These are phyloP conservation scores for Cladosporium colombiae DNA, from an alignment of 2,329 filamentous ascomycete species.

Conservation along the genomic window DNA sequence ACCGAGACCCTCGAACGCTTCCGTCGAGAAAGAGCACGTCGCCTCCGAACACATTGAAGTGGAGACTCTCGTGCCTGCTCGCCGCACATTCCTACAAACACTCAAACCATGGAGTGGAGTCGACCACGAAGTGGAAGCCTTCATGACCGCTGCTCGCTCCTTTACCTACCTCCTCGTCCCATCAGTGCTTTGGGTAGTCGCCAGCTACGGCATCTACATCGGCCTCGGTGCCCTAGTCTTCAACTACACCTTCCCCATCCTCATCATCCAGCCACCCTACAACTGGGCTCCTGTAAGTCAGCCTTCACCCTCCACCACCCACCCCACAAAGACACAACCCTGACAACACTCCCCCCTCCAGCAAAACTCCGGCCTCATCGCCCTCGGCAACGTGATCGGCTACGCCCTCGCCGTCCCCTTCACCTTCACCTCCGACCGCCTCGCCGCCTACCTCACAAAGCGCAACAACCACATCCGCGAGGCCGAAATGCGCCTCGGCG, in stretches of 20 bases:
- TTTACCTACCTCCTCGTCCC: constrained; percentile 43
- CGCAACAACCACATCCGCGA: constrained; percentile 34
- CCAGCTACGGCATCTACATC: constrained; percentile 42
- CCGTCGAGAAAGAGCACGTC: constrained; percentile 28
- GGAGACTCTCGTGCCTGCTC: constrained; percentile 29
- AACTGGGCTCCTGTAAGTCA: constrained; percentile 30
- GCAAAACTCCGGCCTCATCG: constrained; percentile 34
- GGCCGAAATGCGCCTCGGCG: constrained; percentile 37
- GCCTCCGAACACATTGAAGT: constrained; percentile 30
- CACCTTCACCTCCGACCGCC: constrained; percentile 32
- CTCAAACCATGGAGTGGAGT: constrained; percentile 39
- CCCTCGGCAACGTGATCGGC: constrained; percentile 40
- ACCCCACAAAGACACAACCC: constrained; percentile 11
- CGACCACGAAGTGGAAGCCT: constrained; percentile 38
- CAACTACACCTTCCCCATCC: constrained; percentile 42
- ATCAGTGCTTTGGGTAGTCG: constrained; percentile 41
- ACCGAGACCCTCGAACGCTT: constrained; percentile 11
- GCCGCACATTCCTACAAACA: constrained; percentile 34
- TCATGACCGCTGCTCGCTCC: constrained; percentile 38
- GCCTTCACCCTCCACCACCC: not conserved
- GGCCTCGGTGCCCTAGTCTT: constrained; percentile 41
- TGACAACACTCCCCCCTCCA: not conserved
- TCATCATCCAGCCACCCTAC: constrained; percentile 38
- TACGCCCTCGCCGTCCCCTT: constrained; percentile 40
- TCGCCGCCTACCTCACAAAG: constrained; percentile 36